Evolutionary conservation across 495 filamentous ascomycete genomes (phyloP), one percentile per base, ranked within the genome.

Genomic region (Staphylotrichum tortipilum): DNA sequence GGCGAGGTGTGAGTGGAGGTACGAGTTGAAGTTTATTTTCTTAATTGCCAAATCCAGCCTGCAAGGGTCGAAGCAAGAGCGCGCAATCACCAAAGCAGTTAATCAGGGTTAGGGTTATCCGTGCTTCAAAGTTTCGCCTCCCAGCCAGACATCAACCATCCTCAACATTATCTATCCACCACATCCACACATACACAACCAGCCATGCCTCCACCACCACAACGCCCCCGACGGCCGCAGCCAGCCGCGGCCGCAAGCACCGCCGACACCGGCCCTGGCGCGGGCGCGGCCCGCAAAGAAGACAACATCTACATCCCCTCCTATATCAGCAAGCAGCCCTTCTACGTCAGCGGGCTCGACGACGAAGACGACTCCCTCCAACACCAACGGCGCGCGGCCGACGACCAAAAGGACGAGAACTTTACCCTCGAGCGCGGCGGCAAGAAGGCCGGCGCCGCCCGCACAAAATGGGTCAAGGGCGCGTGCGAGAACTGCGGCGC

Each of bases 221-320:
- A n/a, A n/a, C n/a, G n/a, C n/a, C 36, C 56, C 5, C 54, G 42
- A 26, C 49, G 51, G 7, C 54, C 52, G 23, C 44, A 49, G 30
- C 39, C 52, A 2, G 49, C 45, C 7, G 12, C 42, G 8, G 29
- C 28, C 15, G 34, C 41, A 2, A 31, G 38, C 44, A 50, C 53
- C 36, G 29, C 57, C n/a, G 53, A 26, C 12, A 47, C 21, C 34
- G 54, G 33, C 23, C 40, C 52, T 26, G 70, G 65, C 29, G 70
- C 76, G 8, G 78, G 72, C 39, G 72, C 76, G 18, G 73, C 78
- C 42, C 77, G 73, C 49, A 89, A 89, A 59, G 84, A 88, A 67
- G 84, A 84, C 66, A 98, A 98, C 79, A 90, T 96, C 70, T 98
- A 98, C 76, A 98, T 98, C 66, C 92, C 92, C 9, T 78, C 88